Base-by-base conservation (phyloP, 768 basidiomycete species). In the Termitomyces sp. region DNA sequence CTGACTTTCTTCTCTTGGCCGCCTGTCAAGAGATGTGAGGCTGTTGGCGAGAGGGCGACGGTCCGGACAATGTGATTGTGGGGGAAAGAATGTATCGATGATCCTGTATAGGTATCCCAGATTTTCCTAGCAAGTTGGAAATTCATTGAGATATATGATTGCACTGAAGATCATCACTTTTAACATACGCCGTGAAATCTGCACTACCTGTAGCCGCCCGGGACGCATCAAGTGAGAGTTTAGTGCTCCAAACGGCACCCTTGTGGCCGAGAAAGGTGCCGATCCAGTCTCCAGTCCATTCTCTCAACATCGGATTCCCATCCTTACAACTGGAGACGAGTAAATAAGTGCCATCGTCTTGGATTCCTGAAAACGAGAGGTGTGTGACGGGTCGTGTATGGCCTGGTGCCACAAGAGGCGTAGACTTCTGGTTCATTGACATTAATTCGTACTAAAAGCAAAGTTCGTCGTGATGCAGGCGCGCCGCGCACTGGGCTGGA, bases 281-380 rank as follows among this genome's bases (percentile, higher is more conserved):
- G 67, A 97, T 90, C 97, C 97, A 99, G 71, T 99, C 97, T 34
- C 96, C 96, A 53, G 92, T 90, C 95, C 95, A 96, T 66, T 93
- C 89, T 66, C 93, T 84, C 62, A 97, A 75, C 92, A 96, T 95
- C 44, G 93, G 95, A 64, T 93, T 98, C 34, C 97, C 97, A 78
- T 98, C 97, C 74, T 98, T 99, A 78, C 97, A 98, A 64, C 90
- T 90, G 55, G 95, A 98, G 65, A 98, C 88, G 59, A 99, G 81
- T 59, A 98, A 76, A 71, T 87, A 98, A 43, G 85, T 83, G 59
- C 83, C 82, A 71, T 98, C 95, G 22, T 92, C 81, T 66, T 92
- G 83, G 60, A 90, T 80, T 14, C 84, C 74, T 22, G 93, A 95
- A 75, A 97, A 98, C 53, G 93, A 92, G 59, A 98, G 85, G 68